A percentile compares a stretch with the other conserved stretches of the same genome.
These are phyloP conservation scores for Fusarium sulawesiense DNA, from an alignment of 2,329 filamentous ascomycete species.

Conservation along the genomic window DNA sequence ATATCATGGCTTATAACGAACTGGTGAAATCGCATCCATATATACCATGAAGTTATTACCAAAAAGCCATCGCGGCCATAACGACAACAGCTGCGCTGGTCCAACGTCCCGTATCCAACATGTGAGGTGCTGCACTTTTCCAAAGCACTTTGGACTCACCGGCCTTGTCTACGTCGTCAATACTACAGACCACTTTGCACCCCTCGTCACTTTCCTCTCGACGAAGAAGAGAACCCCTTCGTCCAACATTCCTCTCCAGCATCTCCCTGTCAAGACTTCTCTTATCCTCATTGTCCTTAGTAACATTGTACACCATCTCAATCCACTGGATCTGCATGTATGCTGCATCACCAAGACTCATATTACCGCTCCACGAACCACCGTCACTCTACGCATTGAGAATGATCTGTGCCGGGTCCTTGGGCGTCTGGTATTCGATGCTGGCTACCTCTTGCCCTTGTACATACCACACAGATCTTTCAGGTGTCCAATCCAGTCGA, in stretches of 20 bases:
- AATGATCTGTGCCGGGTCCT: slow-evolving; percentile 63
- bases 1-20: background rate
- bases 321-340: slow-evolving; percentile 72
- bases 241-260: slow-evolving; percentile 27
- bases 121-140: slow-evolving; percentile 40
- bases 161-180: slow-evolving; percentile 49
- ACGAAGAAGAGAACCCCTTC: slow-evolving; percentile 50
- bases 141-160: slow-evolving; percentile 42
- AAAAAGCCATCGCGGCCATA: background rate
- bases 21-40: background rate
- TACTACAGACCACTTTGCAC: slow-evolving; percentile 50
- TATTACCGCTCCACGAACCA: slow-evolving; percentile 69
- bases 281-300: slow-evolving; percentile 13
- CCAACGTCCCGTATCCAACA: background rate
- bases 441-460: slow-evolving; percentile 62
- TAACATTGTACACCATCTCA: slow-evolving; percentile 67
- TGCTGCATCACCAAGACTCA: slow-evolving; percentile 62
- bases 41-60: background rate
- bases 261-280: slow-evolving; percentile 5
- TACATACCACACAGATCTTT: slow-evolving; percentile 66
- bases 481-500: slow-evolving; percentile 69
- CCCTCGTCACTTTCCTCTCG: slow-evolving; percentile 35
- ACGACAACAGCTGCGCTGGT: background rate
- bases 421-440: slow-evolving; percentile 67
- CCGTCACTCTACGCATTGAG: slow-evolving; percentile 73